Conservation (phyloP, 225 moss, liverwort and hornwort genomes). For the Climacium dendroides region DNA sequence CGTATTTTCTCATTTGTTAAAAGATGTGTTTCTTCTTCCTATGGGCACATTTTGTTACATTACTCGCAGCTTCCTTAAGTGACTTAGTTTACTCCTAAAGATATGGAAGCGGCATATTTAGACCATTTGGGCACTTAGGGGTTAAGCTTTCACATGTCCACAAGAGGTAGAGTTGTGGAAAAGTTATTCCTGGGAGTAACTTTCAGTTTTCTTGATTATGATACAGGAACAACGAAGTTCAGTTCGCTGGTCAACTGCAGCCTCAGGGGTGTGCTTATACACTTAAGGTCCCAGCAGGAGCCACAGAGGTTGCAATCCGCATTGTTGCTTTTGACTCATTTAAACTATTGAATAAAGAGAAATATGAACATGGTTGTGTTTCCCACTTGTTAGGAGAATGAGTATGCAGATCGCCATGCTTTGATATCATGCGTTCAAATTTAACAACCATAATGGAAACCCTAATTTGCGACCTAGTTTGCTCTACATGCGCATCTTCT, state of each 20-base stretch:
- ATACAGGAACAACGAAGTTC: slow-evolving; percentile 74
- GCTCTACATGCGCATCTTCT: background rate
- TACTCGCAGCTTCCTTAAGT: background rate
- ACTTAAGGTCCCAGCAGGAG: slow-evolving; percentile 39
- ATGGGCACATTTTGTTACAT: background rate
- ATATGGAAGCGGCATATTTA: background rate
- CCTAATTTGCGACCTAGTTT: background rate
- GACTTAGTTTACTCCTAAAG: background rate
- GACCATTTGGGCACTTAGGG: background rate
- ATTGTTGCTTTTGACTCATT: background rate
- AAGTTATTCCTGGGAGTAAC: background rate
- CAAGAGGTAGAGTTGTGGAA: background rate
- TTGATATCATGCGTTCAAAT: background rate
- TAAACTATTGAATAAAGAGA: background rate
- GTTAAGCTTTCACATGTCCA: background rate
- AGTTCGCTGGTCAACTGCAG: slow-evolving; percentile 64
- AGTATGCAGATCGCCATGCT: background rate
- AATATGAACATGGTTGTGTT: background rate
- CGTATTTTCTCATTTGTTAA: background rate
- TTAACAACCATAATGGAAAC: background rate
- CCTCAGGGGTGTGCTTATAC: slow-evolving; percentile 53
- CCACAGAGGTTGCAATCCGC: slow-evolving; percentile 20
- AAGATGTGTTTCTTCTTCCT: background rate
- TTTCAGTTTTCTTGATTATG: background rate
- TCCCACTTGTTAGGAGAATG: background rate